Evolutionary conservation across 2,329 filamentous ascomycete species (phyloP).

Genomic region (Cytospora leucostoma): DNA sequence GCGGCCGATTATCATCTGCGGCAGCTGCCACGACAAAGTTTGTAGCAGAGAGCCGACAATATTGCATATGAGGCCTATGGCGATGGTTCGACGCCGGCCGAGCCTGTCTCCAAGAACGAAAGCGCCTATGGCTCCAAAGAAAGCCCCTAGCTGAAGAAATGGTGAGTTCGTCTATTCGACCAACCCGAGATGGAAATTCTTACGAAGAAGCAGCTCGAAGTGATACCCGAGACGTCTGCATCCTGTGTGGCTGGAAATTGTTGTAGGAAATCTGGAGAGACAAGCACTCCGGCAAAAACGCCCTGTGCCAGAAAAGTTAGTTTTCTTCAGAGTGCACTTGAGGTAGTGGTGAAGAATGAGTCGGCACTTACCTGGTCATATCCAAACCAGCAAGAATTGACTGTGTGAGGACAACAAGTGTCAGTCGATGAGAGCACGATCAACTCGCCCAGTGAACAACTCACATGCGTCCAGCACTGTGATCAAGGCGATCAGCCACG

Average conservation of each 20-base stretch:
- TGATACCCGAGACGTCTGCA: constrained; percentile 46
- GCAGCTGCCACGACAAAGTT: constrained; percentile 38
- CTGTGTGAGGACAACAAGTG: background rate
- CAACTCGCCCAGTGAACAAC: background rate
- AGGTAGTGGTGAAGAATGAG: background rate
- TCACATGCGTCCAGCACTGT: constrained; percentile 25
- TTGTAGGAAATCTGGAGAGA: constrained; percentile 43
- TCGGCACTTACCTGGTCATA: constrained; percentile 25
- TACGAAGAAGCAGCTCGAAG: constrained; percentile 45
- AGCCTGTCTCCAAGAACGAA: constrained; percentile 39
- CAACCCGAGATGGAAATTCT: constrained; percentile 23
- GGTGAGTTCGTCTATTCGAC: background rate
- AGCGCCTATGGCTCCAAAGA: constrained; percentile 36
- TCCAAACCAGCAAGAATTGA: constrained; percentile 28
- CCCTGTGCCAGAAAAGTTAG: constrained; percentile 34
- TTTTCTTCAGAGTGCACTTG: no score
- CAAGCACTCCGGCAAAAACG: constrained; percentile 46
- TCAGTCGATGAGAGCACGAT: background rate
- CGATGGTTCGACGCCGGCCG: constrained; percentile 38
- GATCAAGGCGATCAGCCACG: constrained; percentile 26
- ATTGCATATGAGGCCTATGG: constrained; percentile 37
- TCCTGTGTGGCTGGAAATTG: constrained; percentile 42
- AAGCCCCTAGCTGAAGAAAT: constrained; percentile 36
- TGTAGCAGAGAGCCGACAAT: constrained; percentile 40
- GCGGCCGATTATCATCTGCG: constrained; percentile 46